phyloP scores from a whole-genome alignment of 352 stramenopile species.

The Salisapilia sapeloensis region DNA sequence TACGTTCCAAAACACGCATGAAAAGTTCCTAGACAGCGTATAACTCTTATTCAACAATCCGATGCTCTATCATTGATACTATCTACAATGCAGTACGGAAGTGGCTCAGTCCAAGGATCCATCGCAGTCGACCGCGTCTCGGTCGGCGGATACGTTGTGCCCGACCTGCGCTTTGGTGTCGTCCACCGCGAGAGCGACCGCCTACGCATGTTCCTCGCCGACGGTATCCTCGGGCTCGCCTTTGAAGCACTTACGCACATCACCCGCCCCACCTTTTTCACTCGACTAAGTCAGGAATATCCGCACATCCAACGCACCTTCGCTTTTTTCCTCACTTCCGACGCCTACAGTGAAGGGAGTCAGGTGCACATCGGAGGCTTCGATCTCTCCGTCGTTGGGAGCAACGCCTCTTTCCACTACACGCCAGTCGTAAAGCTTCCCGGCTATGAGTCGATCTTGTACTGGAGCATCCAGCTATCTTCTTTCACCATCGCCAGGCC shows the following conservation, averaged over 20 bases:
- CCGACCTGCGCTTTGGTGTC: constrained; percentile 64
- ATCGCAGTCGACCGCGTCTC: constrained; percentile 58
- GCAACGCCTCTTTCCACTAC: constrained; percentile 78
- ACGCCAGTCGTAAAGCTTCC: constrained; percentile 71
- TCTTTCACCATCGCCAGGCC: constrained; percentile 18
- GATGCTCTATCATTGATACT: neutral
- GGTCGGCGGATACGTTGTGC: constrained; percentile 46
- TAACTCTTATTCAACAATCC: neutral
- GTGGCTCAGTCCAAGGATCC: constrained; percentile 57
- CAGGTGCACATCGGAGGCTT: constrained; percentile 76
- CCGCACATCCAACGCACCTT: constrained; percentile 74
- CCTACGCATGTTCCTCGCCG: constrained; percentile 67
- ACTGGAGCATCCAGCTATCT: constrained; percentile 75
- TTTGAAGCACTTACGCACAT: constrained; percentile 81
- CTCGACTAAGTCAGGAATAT: constrained; percentile 40
- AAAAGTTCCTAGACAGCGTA: constrained; percentile 56
- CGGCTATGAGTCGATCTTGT: constrained; percentile 66
- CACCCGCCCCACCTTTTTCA: constrained; percentile 69
- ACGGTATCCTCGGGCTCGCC: constrained; percentile 75
- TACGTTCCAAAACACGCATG: constrained; percentile 52
- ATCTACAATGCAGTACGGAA: constrained; percentile 33
- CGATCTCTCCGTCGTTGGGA: constrained; percentile 62
- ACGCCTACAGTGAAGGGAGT: constrained; percentile 43
- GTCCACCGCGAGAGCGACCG: constrained; percentile 45
- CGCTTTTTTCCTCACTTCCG: constrained; percentile 71